phyloP scores from a whole-genome alignment of 306 rosid species.

The Gleditsia sinensis region DNA sequence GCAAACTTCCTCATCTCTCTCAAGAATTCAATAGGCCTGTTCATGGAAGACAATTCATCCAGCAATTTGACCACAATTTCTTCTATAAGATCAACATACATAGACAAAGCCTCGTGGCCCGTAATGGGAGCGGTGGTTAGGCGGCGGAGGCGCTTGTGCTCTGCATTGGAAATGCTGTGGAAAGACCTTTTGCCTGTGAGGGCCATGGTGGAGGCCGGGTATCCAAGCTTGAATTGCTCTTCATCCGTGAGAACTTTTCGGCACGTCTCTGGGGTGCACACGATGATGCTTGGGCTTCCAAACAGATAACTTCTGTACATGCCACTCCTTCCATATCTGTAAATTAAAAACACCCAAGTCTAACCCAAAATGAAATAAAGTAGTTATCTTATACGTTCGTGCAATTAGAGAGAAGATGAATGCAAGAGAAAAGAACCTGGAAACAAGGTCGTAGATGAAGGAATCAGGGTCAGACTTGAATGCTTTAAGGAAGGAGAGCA shows the following conservation, averaged over 20 bases:
- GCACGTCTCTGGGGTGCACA: slow-evolving; percentile 49
- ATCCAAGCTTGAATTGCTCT: slow-evolving; percentile 40
- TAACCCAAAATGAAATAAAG: too few species aligned
- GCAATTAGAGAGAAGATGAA: background rate
- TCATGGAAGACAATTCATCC: slow-evolving; percentile 41
- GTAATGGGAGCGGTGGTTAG: slow-evolving; percentile 61
- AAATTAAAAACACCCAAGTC: background rate
- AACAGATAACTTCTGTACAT: slow-evolving; percentile 41
- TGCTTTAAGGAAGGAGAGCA: slow-evolving; percentile 40
- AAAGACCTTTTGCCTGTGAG: slow-evolving; percentile 48
- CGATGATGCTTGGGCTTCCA: slow-evolving; percentile 48
- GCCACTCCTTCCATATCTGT: slow-evolving; percentile 44
- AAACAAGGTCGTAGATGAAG: slow-evolving; percentile 37
- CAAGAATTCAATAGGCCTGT: slow-evolving; percentile 50
- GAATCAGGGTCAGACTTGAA: slow-evolving; percentile 52
- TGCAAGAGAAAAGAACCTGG: slow-evolving; percentile 29
- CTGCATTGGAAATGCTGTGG: slow-evolving; percentile 45
- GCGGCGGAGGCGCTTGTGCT: slow-evolving; percentile 72
- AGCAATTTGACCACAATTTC: slow-evolving; percentile 23
- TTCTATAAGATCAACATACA: slow-evolving; percentile 48
- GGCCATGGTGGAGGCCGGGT: slow-evolving; percentile 42
- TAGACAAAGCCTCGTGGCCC: slow-evolving; percentile 59
- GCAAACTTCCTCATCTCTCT: slow-evolving; percentile 63
- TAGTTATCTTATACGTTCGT: too few species aligned
- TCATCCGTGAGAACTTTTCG: slow-evolving; percentile 41